Base-by-base conservation (phyloP, 176 grass and related monocot species). In the Pharus latifolius region DNA sequence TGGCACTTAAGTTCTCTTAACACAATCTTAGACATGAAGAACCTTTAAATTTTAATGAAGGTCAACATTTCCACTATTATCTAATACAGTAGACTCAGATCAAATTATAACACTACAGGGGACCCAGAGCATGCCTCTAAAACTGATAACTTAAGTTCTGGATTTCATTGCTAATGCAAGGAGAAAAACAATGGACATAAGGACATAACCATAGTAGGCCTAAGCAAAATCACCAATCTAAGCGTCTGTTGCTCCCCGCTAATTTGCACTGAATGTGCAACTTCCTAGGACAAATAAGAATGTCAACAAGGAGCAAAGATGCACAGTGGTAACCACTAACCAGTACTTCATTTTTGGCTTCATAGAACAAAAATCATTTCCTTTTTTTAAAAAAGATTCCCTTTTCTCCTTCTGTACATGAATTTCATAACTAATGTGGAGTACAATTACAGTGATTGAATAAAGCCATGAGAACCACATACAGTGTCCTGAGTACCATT, bases 391-490 rank as follows among this genome's bases (percentile, higher is more conserved):
- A n/a, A n/a, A 51, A 10, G 28, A 41, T 60, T 52, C 4, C 16
- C 33, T 62, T 51, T 67, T 54, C 23, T 67, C 17, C 10, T 34
- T 74, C 40, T 60, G 64, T 63, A 26, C 42, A 82, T 68, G 5
- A 72, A 66, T n/a, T 75, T 40, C 65, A 23, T 23, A 12, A 30
- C 11, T 51, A 68, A 42, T 61, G 4, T 23, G n/a, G 4, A 66
- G 70, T 41, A 49, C 6, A 83, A 64, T n/a, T 24, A 58, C 5
- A 74, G 30, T 22, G 10, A 11, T 23, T 49, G n/a, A 63, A 40
- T 19, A 57, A 66, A 18, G 34, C 16, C 16, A 67, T 30, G 40
- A 70, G 27, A 13, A 52, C 27, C 30, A 56, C 14, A 65, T 17
- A 5, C 6, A 29, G 10, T 37, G 24, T 72, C 60, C 51, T 65